Conservation (phyloP, 495 filamentous ascomycete genomes). For the Hypomontagnella monticulosa region DNA sequence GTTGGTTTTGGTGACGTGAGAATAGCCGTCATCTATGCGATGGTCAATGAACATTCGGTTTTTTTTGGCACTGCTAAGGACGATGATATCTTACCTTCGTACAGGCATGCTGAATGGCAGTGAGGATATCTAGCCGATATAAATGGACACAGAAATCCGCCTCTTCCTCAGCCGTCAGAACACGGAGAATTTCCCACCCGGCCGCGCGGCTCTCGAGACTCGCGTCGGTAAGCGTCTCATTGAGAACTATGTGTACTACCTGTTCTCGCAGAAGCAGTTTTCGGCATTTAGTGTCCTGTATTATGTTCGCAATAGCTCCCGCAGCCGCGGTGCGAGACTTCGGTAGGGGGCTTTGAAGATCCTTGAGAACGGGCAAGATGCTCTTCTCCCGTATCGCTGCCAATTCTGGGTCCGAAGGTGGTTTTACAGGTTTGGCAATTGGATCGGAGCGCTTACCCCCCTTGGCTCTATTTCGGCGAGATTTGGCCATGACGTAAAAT, state of each 20-base stretch:
- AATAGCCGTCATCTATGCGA: conserved; percentile 53
- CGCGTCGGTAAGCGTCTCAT: conserved; percentile 67
- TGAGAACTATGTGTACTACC: conserved; percentile 67
- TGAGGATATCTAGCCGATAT: conserved; percentile 65
- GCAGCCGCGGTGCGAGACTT: conserved; percentile 64
- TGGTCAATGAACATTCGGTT: conserved; percentile 27
- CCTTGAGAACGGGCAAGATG: conserved; percentile 66
- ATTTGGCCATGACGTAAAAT: conserved; percentile 53
- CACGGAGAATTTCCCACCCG: conserved; percentile 68
- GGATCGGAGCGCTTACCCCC: conserved; percentile 54
- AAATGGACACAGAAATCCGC: conserved; percentile 69
- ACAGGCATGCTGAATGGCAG: conserved; percentile 61
- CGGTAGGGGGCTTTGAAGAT: conserved; percentile 63
- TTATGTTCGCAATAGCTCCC: conserved; percentile 64
- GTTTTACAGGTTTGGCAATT: conserved; percentile 60
- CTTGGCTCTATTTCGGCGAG: conserved; percentile 51
- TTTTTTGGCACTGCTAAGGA: neutral
- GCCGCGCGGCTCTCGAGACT: conserved; percentile 65
- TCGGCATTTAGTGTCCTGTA: conserved; percentile 65
- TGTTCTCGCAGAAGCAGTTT: conserved; percentile 69
- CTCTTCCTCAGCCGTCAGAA: conserved; percentile 67
- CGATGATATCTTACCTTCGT: conserved; percentile 53
- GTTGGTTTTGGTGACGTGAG: conserved; percentile 48
- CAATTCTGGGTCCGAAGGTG: conserved; percentile 63
- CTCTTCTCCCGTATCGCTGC: conserved; percentile 64